phyloP scores from a whole-genome alignment of 345 rosid genomes.

The Bruguiera parviflora region DNA sequence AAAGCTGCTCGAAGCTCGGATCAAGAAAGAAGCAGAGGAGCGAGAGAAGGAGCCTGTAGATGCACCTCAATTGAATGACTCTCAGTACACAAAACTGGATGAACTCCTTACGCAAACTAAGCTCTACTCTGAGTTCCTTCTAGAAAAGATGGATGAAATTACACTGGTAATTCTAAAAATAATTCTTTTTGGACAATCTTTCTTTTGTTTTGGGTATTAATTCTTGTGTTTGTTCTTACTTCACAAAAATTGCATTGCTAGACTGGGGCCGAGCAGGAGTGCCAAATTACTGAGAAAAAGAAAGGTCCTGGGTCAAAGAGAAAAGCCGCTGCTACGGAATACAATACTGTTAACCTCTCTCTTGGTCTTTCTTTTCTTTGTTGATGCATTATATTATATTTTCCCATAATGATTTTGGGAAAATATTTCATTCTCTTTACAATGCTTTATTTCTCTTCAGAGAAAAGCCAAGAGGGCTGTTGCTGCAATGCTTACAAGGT shows the following conservation, averaged over 20 bases:
- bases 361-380: not conserved
- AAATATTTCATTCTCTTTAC: too few species aligned
- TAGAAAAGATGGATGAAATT: constrained; percentile 88
- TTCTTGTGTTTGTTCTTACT: constrained; percentile 8
- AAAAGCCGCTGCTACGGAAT: constrained; percentile 59
- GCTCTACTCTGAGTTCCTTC: constrained; percentile 71
- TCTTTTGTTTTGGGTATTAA: constrained; percentile 8
- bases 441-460: constrained; percentile 29
- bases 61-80: constrained; percentile 45
- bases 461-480: constrained; percentile 84
- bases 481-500: constrained; percentile 88
- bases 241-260: constrained; percentile 28
- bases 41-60: constrained; percentile 21
- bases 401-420: too few species aligned
- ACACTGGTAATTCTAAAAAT: constrained; percentile 39
- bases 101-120: constrained; percentile 86
- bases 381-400: not conserved
- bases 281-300: constrained; percentile 38
- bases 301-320: constrained; percentile 68
- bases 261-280: constrained; percentile 55
- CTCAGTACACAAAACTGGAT: constrained; percentile 63
- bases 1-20: constrained; percentile 47
- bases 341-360: constrained; percentile 49
- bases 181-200: constrained; percentile 10
- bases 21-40: constrained; percentile 38